Conservation (phyloP, 768 basidiomycete genomes). For the Suillus bovinus region DNA sequence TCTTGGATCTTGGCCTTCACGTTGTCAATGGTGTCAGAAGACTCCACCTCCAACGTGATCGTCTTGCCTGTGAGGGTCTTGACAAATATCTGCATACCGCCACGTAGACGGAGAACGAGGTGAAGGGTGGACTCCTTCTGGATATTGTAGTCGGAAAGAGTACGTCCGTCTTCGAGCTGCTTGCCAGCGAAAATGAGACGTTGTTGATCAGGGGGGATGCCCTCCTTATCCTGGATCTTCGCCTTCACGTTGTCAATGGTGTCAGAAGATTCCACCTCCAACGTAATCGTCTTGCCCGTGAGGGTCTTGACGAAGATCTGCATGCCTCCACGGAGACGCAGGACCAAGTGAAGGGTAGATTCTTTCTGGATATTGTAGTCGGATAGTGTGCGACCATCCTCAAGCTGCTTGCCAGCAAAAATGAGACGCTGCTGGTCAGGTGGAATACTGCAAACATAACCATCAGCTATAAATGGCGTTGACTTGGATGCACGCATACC, state of each 20-base stretch:
- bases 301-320: constrained; percentile 82
- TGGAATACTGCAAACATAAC: constrained; percentile 3
- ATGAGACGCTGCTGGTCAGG: constrained; percentile 93
- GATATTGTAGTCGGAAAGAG: constrained; percentile 88
- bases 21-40: constrained; percentile 91
- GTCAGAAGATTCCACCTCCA: constrained; percentile 88
- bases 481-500: constrained; percentile 40
- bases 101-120: constrained; percentile 78
- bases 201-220: constrained; percentile 86
- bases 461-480: not conserved
- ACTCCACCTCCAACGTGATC: constrained; percentile 92
- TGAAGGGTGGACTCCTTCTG: constrained; percentile 85
- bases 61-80: constrained; percentile 91
- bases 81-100: constrained; percentile 91
- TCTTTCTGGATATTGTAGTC: constrained; percentile 98
- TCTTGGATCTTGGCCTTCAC: constrained; percentile 89
- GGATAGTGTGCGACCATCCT: constrained; percentile 90
- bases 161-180: constrained; percentile 90
- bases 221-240: constrained; percentile 95
- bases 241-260: constrained; percentile 88
- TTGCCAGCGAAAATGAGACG: constrained; percentile 92
- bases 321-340: constrained; percentile 92
- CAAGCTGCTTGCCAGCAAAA: constrained; percentile 96
- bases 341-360: constrained; percentile 91
- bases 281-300: constrained; percentile 91